A percentile compares a stretch with the other conserved stretches of the same genome.
These are phyloP conservation scores for Sextonia rubra DNA, from an alignment of 164 flowering plant genomes.

Conservation along the genomic window DNA sequence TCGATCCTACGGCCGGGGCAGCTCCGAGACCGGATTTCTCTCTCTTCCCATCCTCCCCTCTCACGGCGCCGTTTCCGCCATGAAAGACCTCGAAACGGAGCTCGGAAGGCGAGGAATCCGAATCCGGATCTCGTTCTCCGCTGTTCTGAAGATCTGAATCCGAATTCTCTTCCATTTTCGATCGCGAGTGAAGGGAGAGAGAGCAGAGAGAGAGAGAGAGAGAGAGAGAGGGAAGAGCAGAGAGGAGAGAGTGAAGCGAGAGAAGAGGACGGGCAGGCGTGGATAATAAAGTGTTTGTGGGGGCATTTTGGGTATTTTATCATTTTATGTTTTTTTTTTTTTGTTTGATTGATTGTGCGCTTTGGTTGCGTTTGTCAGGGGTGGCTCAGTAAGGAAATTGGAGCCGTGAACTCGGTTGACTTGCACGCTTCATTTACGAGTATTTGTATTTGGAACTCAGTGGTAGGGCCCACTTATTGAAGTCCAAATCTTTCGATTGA, in stretches of 20 bases:
- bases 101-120: conserved; percentile 8
- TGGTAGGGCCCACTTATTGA: too few species aligned
- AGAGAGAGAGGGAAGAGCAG: not conserved
- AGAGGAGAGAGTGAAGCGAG: not conserved
- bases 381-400: not conserved
- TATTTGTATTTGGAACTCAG: too few species aligned
- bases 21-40: conserved; percentile 6
- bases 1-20: conserved; percentile 20
- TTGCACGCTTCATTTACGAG: conserved; percentile 2
- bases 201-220: too few species aligned
- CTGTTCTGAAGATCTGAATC: conserved; percentile 8
- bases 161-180: conserved; percentile 16
- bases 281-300: not conserved
- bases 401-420: conserved; percentile 11
- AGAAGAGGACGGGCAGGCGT: conserved; percentile 5
- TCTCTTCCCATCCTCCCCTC: conserved; percentile 7
- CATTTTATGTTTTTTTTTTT: too few species aligned
- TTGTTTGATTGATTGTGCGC: not conserved
- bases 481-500: too few species aligned
- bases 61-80: conserved; percentile 3
- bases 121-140: not conserved
- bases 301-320: conserved; percentile 13
- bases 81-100: conserved; percentile 17
- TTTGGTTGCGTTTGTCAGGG: conserved; percentile 11
- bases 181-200: not conserved